Percentiles rank a stretch among this genome's conserved stretches.
Evolutionary conservation across 169 alveolate species (phyloP).

Genomic region (Cryptosporidium sp.): DNA sequence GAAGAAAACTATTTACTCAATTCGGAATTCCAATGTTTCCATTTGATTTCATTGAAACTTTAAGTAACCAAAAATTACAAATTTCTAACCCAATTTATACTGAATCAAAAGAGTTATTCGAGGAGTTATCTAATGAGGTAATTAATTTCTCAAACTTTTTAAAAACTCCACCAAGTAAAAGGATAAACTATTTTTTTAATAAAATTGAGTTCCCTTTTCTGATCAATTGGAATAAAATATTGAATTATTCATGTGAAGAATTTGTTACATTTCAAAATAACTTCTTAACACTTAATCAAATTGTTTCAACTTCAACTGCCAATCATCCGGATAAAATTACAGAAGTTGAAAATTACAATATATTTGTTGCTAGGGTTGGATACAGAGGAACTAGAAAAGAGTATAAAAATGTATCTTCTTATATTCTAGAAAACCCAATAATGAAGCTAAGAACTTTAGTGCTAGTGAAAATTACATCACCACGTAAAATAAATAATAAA

Average conservation of each 20-base stretch:
- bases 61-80: constrained; percentile 35
- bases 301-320: neutral
- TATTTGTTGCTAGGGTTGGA: constrained; percentile 46
- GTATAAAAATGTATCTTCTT: neutral
- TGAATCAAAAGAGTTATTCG: neutral
- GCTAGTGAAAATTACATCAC: constrained; percentile 33
- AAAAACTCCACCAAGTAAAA: constrained; percentile 51
- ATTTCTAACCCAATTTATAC: constrained; percentile 2
- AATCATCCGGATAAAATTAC: neutral
- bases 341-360: constrained; percentile 6
- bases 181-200: constrained; percentile 51
- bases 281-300: neutral
- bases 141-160: constrained; percentile 3
- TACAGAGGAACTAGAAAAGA: constrained; percentile 54
- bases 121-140: constrained; percentile 24
- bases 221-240: constrained; percentile 50
- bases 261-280: constrained; percentile 1
- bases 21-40: constrained; percentile 54
- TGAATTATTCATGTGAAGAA: neutral
- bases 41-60: constrained; percentile 58
- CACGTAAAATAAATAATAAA: constrained; percentile 4
- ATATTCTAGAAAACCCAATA: neutral
- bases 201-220: constrained; percentile 61
- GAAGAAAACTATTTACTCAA: constrained; percentile 23
- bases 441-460: neutral